Evolutionary conservation across 192 early-diverging fungal species (phyloP).

Genomic region (Mortierella claussenii): DNA sequence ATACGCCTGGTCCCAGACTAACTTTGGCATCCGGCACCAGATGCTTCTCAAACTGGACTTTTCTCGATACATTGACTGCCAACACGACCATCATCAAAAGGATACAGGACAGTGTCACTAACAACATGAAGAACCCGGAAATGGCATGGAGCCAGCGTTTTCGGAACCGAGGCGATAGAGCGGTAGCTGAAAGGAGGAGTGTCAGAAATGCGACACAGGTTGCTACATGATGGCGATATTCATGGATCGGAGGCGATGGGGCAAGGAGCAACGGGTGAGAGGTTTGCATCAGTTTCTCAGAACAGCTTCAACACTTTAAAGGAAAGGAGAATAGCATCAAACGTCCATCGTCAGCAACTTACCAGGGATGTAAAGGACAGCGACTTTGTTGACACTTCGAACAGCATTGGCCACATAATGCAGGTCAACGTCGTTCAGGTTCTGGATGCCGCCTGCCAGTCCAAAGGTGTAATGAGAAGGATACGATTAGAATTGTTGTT

Average conservation of each 20-base stretch:
- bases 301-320: too few relatives aligned
- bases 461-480: too few relatives aligned
- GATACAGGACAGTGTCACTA: conserved; percentile 28
- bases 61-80: conserved; percentile 28
- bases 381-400: conserved; percentile 27
- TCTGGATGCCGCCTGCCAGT: conserved; percentile 27
- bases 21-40: not conserved
- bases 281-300: too few relatives aligned
- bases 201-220: conserved; percentile 34
- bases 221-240: too few relatives aligned
- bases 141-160: conserved; percentile 39
- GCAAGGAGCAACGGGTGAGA: too few relatives aligned
- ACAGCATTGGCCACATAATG: conserved; percentile 25
- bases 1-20: conserved; percentile 31
- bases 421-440: conserved; percentile 17
- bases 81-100: conserved; percentile 33
- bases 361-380: conserved; percentile 40
- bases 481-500: too few relatives aligned
- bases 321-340: too few relatives aligned
- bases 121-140: conserved; percentile 12
- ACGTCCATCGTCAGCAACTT: too few relatives aligned
- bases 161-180: conserved; percentile 21
- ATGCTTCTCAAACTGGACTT: conserved; percentile 31
- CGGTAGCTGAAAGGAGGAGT: conserved; percentile 20
- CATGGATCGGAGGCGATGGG: too few relatives aligned